phyloP scores from a whole-genome alignment of 305 asterid genomes.

The Solanum hybrid region DNA sequence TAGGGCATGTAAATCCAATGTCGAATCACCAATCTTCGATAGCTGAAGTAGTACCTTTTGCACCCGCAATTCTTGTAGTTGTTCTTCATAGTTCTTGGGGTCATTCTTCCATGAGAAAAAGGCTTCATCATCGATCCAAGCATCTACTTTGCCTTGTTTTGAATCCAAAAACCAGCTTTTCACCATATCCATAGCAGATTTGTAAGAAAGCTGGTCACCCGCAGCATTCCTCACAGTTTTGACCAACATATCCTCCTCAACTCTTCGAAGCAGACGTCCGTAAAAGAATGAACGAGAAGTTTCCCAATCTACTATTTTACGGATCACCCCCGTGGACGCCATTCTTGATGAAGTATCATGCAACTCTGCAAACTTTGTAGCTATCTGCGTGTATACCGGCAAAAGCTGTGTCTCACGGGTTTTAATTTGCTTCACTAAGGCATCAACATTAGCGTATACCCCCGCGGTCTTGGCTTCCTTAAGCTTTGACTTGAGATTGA shows the following conservation, averaged over 20 bases:
- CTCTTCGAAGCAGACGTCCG: conserved; percentile 64
- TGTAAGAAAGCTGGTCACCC: conserved; percentile 55
- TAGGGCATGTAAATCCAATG: conserved; percentile 56
- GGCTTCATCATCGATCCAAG: conserved; percentile 63
- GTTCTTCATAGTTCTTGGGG: conserved; percentile 52
- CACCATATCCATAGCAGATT: conserved; percentile 48
- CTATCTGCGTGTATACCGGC: conserved; percentile 85
- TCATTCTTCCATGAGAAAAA: conserved; percentile 76
- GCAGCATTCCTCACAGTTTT: conserved; percentile 64
- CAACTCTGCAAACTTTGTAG: conserved; percentile 85
- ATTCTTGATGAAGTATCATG: conserved; percentile 89
- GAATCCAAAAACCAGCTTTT: conserved; percentile 75
- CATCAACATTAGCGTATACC: conserved; percentile 18
- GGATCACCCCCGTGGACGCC: conserved; percentile 91
- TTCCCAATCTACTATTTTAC: conserved; percentile 70
- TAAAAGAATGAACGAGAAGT: conserved; percentile 67
- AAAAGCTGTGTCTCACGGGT: conserved; percentile 78
- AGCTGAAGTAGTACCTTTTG: conserved; percentile 59
- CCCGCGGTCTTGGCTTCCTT: conserved; percentile 33
- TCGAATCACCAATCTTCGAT: conserved; percentile 56
- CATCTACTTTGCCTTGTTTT: conserved; percentile 36
- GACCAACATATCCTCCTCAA: conserved; percentile 64
- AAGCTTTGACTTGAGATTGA: conserved; percentile 45
- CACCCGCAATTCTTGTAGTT: conserved; percentile 54
- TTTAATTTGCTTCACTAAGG: conserved; percentile 48